phyloP scores from a whole-genome alignment of 73 alveolate species.

The Blepharisma japonicum region DNA sequence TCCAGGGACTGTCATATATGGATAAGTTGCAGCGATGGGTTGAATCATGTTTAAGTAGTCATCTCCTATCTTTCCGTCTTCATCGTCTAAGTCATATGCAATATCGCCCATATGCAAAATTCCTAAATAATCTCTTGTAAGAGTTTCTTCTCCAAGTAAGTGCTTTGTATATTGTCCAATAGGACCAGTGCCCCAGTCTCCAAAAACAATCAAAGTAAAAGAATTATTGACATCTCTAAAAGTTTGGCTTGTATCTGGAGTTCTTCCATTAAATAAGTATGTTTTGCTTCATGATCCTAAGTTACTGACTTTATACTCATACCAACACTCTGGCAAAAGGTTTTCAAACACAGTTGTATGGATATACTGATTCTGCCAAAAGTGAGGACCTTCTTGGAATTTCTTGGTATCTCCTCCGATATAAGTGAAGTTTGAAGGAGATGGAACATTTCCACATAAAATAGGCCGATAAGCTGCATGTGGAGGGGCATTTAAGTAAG shows the following conservation, averaged over 20 bases:
- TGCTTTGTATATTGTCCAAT: constrained; percentile 21
- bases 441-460: background rate
- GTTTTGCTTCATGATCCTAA: background rate
- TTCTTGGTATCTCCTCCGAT: background rate
- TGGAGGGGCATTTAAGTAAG: background rate
- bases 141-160: background rate
- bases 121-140: background rate
- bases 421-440: background rate
- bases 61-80: constrained; percentile 1
- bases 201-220: background rate
- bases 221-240: too few relatives aligned
- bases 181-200: constrained; percentile 27
- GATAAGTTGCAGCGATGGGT: background rate
- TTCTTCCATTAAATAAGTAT: background rate
- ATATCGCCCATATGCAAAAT: constrained; percentile 11
- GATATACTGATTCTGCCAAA: background rate
- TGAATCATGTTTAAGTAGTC: background rate
- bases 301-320: constrained; percentile 20
- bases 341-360: background rate
- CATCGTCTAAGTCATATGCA: constrained; percentile 1
- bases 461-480: background rate
- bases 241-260: background rate
- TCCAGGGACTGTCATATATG: constrained; percentile 23
- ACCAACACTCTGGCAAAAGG: background rate
- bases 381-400: background rate